Evolutionary conservation across 169 alveolate genomes (phyloP).

Genomic region (Eimeria mitis): DNA sequence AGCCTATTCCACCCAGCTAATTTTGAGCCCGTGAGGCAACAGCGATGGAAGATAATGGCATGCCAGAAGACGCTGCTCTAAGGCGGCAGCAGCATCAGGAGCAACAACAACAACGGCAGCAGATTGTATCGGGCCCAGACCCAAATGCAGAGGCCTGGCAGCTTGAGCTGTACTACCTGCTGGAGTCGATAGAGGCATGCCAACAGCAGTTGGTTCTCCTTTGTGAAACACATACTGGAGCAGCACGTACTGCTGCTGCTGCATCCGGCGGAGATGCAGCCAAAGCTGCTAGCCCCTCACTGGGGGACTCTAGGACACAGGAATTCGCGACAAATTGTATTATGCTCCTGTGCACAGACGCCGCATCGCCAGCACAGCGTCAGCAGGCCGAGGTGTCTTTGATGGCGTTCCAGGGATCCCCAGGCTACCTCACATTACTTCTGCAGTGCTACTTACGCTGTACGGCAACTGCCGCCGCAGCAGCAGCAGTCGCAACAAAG

Average conservation of each 20-base stretch:
- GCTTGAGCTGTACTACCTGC: slow-evolving; percentile 38
- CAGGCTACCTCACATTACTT: slow-evolving; percentile 50
- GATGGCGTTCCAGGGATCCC: slow-evolving; percentile 35
- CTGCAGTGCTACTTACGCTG: slow-evolving; percentile 60
- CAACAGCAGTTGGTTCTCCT: slow-evolving; percentile 28
- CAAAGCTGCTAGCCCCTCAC: neutral
- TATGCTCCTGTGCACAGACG: slow-evolving; percentile 39
- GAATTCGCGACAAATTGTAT: slow-evolving; percentile 19
- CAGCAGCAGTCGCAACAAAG: slow-evolving; percentile 43
- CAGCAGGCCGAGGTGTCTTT: slow-evolving; percentile 53
- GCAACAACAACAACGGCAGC: slow-evolving; percentile 1
- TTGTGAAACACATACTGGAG: slow-evolving; percentile 5
- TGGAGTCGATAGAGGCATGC: slow-evolving; percentile 55
- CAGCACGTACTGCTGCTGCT: neutral
- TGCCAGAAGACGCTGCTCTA: slow-evolving; percentile 6
- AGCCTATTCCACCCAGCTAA: neutral
- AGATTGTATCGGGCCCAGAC: neutral
- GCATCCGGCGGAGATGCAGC: slow-evolving; percentile 6
- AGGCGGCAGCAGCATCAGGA: slow-evolving; percentile 56
- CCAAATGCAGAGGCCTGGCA: slow-evolving; percentile 41
- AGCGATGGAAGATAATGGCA: slow-evolving; percentile 39
- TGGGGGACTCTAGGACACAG: slow-evolving; percentile 42
- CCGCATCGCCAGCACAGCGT: slow-evolving; percentile 41
- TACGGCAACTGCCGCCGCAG: slow-evolving; percentile 17
- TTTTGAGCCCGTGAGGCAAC: neutral